Evolutionary conservation across 139 green algal genomes (phyloP).

Genomic region (Trebouxia sp.): DNA sequence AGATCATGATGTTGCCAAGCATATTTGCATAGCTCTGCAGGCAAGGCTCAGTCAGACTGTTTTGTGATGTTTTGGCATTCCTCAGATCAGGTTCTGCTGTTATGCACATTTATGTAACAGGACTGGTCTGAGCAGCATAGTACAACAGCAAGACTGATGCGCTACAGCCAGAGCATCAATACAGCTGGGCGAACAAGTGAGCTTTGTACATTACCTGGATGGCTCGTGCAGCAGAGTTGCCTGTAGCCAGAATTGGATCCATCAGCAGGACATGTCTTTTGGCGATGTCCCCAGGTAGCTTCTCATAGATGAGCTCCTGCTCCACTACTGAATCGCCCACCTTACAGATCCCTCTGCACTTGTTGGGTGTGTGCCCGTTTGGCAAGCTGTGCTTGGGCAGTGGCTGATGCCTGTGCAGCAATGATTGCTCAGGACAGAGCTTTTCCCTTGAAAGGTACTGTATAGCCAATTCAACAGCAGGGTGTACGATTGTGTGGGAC

Average conservation of each 20-base stretch:
- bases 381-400: background rate
- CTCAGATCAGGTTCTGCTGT: background rate
- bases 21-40: no score
- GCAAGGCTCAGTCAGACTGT: background rate
- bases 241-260: conserved; percentile 89
- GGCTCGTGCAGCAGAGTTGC: conserved; percentile 66
- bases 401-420: conserved; percentile 7
- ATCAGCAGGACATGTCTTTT: conserved; percentile 92
- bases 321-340: conserved; percentile 49
- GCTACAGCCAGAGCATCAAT: background rate
- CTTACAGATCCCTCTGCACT: conserved; percentile 28
- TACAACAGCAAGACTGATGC: background rate
- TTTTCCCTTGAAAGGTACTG: no score
- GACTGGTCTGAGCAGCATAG: background rate
- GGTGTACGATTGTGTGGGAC: no score
- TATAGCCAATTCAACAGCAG: no score
- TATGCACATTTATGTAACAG: background rate
- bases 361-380: conserved; percentile 2
- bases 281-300: conserved; percentile 93
- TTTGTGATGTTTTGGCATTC: background rate
- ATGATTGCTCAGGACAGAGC: background rate
- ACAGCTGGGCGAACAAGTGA: background rate
- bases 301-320: conserved; percentile 92
- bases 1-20: no score
- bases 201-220: conserved; percentile 57